These are phyloP conservation scores for Paulownia fortunei DNA, from an alignment of 257 asterid genomes.

Conservation along the genomic window DNA sequence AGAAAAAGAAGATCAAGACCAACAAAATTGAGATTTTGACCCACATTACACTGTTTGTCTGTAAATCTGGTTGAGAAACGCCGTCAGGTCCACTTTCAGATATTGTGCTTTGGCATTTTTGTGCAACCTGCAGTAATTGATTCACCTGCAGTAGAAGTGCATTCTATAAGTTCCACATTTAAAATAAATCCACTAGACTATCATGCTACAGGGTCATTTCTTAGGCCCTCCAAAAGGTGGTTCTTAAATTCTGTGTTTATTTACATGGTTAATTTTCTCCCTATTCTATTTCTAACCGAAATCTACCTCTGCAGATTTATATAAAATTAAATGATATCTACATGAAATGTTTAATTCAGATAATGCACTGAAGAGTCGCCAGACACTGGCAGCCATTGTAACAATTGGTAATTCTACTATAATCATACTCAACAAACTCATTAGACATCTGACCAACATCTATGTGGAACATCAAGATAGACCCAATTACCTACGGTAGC, in stretches of 20 bases:
- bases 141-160: constrained; percentile 67
- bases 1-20: background rate
- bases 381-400: background rate
- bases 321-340: constrained; percentile 12
- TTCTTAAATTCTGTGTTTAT: background rate
- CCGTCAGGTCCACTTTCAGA: constrained; percentile 93
- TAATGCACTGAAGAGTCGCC: background rate
- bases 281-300: background rate
- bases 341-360: constrained; percentile 10
- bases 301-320: background rate
- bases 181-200: background rate
- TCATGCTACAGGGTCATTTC: constrained; percentile 9
- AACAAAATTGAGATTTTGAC: constrained; percentile 35
- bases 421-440: background rate
- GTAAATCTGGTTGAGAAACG: constrained; percentile 81
- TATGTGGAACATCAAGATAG: constrained; percentile 7
- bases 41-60: constrained; percentile 88
- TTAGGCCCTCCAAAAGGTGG: background rate
- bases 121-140: constrained; percentile 93
- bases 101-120: constrained; percentile 89
- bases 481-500: background rate
- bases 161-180: constrained; percentile 19
- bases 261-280: background rate
- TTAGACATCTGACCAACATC: background rate
- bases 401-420: background rate